Conservation (phyloP, 1,139 yeast genomes). For the Debaryomycetaceae sp. region DNA sequence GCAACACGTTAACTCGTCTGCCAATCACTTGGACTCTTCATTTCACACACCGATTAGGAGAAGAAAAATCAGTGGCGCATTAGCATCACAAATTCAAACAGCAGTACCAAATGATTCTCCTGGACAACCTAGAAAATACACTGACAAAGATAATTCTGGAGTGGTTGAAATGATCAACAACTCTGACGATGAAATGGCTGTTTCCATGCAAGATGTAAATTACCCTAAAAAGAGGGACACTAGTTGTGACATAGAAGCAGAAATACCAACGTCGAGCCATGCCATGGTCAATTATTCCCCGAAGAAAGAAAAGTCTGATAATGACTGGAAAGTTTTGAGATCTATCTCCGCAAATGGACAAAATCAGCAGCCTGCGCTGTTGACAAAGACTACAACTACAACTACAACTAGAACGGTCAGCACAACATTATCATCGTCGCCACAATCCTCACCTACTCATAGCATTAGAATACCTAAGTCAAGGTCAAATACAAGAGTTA, state of each 20-base stretch:
- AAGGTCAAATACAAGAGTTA: conserved; percentile 29
- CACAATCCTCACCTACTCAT: conserved; percentile 28
- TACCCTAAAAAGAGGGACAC: conserved; percentile 16
- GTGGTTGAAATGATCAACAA: conserved; percentile 32
- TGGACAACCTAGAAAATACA: conserved; percentile 89
- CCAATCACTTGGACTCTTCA: conserved; percentile 38
- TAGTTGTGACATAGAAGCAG: conserved; percentile 15
- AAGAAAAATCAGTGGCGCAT: conserved; percentile 65
- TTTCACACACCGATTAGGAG: conserved; percentile 74
- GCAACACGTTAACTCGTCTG: conserved; percentile 27
- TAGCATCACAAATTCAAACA: conserved; percentile 63
- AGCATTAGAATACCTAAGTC: conserved; percentile 33
- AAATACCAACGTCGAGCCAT: conserved; percentile 13
- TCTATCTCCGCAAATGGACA: conserved; percentile 37
- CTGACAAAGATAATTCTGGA: conserved; percentile 28
- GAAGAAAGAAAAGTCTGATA: conserved; percentile 10
- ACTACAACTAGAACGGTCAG: conserved; percentile 49
- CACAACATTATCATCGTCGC: conserved; percentile 46
- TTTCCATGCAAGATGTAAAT: conserved; percentile 25
- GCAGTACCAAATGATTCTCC: conserved; percentile 93
- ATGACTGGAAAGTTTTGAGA: conserved; percentile 42
- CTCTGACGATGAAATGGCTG: conserved; percentile 36
- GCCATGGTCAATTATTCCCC: conserved; percentile 8
- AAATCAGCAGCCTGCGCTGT: conserved; percentile 33
- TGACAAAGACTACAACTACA: conserved; percentile 48